Percentiles rank a stretch among this genome's conserved stretches.
phyloP scores from a whole-genome alignment of 116 monocot species.

The Papilionanthe hybrid region DNA sequence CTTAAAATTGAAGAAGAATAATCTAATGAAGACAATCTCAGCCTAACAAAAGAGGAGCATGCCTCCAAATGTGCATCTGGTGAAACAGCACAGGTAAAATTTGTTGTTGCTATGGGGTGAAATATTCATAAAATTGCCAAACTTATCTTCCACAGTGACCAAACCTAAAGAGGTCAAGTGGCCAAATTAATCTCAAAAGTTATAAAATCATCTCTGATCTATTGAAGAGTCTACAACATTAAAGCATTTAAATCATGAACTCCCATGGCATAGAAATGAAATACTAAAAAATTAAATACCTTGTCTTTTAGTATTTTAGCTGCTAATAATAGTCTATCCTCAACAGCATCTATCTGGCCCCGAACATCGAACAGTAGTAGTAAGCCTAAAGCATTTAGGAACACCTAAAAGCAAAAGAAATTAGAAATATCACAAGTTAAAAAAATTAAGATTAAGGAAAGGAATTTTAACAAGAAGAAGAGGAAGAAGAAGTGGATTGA shows the following conservation, averaged over 20 bases:
- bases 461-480: slow-evolving; percentile 1
- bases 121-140: neutral
- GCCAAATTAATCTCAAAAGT: neutral
- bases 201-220: neutral
- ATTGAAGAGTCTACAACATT: neutral
- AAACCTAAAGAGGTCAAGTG: neutral
- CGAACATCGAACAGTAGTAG: slow-evolving; percentile 50
- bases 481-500: neutral
- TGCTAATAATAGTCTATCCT: slow-evolving; percentile 32
- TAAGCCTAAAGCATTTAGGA: slow-evolving; percentile 79
- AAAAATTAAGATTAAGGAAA: neutral
- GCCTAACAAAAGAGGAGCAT: neutral
- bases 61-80: neutral
- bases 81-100: neutral
- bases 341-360: slow-evolving; percentile 29
- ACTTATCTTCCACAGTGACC: neutral
- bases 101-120: neutral
- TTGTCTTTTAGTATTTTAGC: slow-evolving; percentile 38
- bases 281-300: slow-evolving; percentile 22
- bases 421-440: slow-evolving; percentile 8
- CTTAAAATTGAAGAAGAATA: neutral
- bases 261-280: neutral
- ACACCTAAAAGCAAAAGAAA: slow-evolving; percentile 63
- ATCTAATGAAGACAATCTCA: neutral
- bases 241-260: neutral